Evolutionary conservation across 2,329 filamentous ascomycete genomes (phyloP).

Genomic region (Cladosporium colombiae): DNA sequence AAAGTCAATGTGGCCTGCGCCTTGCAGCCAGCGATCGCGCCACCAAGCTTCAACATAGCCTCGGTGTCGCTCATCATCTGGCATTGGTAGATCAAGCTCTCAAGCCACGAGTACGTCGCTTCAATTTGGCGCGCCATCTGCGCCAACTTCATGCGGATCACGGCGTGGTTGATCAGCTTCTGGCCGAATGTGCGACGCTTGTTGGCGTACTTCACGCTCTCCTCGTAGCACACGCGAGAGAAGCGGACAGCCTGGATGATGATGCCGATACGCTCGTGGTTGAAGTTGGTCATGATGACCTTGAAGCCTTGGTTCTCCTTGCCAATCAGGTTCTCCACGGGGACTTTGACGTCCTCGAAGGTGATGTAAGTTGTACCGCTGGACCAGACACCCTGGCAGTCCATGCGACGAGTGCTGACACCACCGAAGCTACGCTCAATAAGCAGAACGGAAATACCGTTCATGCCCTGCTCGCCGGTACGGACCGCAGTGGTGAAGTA

Average conservation of each 20-base stretch:
- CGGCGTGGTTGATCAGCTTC: constrained; percentile 92
- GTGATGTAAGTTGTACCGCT: constrained; percentile 96
- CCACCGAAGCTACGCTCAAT: constrained; percentile 85
- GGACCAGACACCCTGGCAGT: constrained; percentile 97
- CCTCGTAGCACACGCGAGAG: constrained; percentile 94
- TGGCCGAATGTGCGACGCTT: constrained; percentile 97
- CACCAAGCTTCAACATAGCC: constrained; percentile 93
- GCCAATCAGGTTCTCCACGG: constrained; percentile 96
- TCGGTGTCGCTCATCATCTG: constrained; percentile 90
- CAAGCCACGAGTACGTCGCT: constrained; percentile 94
- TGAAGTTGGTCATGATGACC: constrained; percentile 99
- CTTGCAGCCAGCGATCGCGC: constrained; percentile 90
- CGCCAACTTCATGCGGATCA: constrained; percentile 95
- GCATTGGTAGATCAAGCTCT: constrained; percentile 92
- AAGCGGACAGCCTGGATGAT: constrained; percentile 97
- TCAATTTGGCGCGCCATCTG: constrained; percentile 99
- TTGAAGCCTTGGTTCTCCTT: constrained; percentile 99
- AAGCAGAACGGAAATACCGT: constrained; percentile 84
- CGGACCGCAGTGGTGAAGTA: constrained; percentile 98
- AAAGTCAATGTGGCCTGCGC: constrained; percentile 93
- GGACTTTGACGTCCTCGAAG: constrained; percentile 98
- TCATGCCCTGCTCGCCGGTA: constrained; percentile 87
- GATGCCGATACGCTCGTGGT: constrained; percentile 98
- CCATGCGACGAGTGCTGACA: constrained; percentile 92
- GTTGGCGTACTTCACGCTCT: constrained; percentile 93